Evolutionary conservation across 306 rosid species (phyloP).

Genomic region (Begonia masoniana): DNA sequence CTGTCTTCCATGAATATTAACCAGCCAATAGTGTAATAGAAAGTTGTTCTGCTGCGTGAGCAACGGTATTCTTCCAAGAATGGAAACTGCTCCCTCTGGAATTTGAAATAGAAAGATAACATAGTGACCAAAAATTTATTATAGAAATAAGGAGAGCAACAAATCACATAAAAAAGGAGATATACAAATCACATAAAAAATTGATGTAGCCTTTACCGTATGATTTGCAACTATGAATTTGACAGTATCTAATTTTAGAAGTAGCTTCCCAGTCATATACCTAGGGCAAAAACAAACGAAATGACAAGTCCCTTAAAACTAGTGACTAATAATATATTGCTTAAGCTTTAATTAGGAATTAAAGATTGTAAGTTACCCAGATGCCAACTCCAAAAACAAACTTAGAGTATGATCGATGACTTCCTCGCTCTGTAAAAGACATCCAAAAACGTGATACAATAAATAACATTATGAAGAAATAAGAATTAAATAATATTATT

Average conservation of each 20-base stretch:
- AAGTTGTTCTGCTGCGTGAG: constrained; percentile 88
- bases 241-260: constrained; percentile 87
- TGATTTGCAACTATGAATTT: constrained; percentile 90
- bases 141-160: too few relatives aligned
- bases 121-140: too few relatives aligned
- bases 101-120: constrained; percentile 11
- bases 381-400: constrained; percentile 94
- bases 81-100: constrained; percentile 88
- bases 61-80: constrained; percentile 81
- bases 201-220: constrained; percentile 39
- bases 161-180: constrained; percentile 6
- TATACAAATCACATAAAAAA: constrained; percentile 1
- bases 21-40: constrained; percentile 90
- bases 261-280: constrained; percentile 95
- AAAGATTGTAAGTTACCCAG: constrained; percentile 60
- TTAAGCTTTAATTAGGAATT: not conserved
- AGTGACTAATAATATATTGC: too few relatives aligned
- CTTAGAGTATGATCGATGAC: constrained; percentile 93
- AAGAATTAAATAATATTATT: not conserved
- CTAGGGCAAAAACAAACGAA: constrained; percentile 6
- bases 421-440: constrained; percentile 71
- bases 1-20: constrained; percentile 91
- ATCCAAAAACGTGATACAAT: constrained; percentile 7
- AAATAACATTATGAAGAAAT: constrained; percentile 4
- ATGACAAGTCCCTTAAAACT: too few relatives aligned